Evolutionary conservation across 1,139 yeast genomes (phyloP).

Genomic region (Taiozyma sp.): DNA sequence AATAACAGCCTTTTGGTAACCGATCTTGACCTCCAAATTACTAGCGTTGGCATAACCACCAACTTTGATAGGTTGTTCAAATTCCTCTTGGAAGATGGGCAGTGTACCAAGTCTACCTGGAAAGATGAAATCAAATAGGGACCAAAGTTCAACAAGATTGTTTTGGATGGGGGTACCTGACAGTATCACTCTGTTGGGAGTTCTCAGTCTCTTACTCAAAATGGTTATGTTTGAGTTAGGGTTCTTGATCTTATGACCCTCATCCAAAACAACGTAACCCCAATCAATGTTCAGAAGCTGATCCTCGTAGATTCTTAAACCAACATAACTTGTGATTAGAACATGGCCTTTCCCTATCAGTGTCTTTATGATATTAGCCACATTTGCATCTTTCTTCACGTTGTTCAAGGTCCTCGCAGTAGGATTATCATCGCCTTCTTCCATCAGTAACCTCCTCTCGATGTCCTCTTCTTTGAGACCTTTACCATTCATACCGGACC

Average conservation of each 20-base stretch:
- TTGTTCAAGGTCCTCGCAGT: constrained; percentile 26
- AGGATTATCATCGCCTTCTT: constrained; percentile 39
- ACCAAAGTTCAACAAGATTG: constrained; percentile 88
- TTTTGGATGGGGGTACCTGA: constrained; percentile 98
- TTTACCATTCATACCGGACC: constrained; percentile 69
- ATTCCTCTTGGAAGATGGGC: constrained; percentile 91
- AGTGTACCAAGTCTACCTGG: constrained; percentile 94
- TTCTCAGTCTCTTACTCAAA: constrained; percentile 76
- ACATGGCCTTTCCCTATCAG: constrained; percentile 62
- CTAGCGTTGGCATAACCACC: constrained; percentile 99
- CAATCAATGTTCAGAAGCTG: constrained; percentile 66
- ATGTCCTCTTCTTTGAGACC: constrained; percentile 41
- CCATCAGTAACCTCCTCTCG: constrained; percentile 44
- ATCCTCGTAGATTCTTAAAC: constrained; percentile 73
- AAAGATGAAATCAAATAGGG: constrained; percentile 88
- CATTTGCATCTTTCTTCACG: constrained; percentile 24
- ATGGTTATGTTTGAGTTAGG: constrained; percentile 90
- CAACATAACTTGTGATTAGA: constrained; percentile 87
- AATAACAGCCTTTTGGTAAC: constrained; percentile 93
- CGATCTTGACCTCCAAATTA: constrained; percentile 93
- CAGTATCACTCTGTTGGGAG: constrained; percentile 77
- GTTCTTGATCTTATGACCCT: constrained; percentile 94
- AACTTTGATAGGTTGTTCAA: constrained; percentile 85
- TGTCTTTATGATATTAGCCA: constrained; percentile 28
- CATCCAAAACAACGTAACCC: constrained; percentile 92